Conservation (phyloP, 2,329 filamentous ascomycete species). For the Fusarium clavum region DNA sequence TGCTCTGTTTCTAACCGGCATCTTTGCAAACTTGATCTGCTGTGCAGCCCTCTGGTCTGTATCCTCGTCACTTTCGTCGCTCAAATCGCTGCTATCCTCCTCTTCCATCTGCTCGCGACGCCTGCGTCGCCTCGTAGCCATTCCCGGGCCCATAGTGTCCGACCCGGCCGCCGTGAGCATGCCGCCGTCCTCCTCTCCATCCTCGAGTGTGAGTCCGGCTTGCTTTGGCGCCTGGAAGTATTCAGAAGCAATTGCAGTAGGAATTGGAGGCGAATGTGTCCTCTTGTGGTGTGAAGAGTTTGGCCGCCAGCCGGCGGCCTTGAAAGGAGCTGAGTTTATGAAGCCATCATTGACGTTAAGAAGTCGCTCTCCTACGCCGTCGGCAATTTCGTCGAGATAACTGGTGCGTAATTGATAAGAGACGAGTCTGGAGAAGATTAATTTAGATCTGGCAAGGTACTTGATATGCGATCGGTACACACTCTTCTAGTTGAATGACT, state of each 20-base stretch:
- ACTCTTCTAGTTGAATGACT: constrained; percentile 56
- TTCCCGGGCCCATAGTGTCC: constrained; percentile 75
- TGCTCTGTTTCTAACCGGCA: constrained; percentile 87
- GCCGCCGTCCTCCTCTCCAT: constrained; percentile 78
- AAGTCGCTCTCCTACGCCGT: constrained; percentile 85
- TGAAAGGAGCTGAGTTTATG: constrained; percentile 83
- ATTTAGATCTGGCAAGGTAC: constrained; percentile 1
- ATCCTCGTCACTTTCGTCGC: constrained; percentile 86
- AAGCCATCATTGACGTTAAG: constrained; percentile 84
- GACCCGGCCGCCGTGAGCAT: constrained; percentile 76
- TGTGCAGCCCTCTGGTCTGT: constrained; percentile 80
- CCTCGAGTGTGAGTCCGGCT: constrained; percentile 72
- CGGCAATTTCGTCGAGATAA: constrained; percentile 82
- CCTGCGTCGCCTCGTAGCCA: constrained; percentile 73
- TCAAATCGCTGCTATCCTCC: constrained; percentile 86
- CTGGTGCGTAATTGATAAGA: constrained; percentile 84
- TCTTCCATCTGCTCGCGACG: constrained; percentile 82
- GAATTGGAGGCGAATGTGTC: constrained; percentile 87
- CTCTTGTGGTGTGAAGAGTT: constrained; percentile 82
- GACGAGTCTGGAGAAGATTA: constrained; percentile 70
- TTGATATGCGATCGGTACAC: constrained; percentile 18
- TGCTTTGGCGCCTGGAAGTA: constrained; percentile 81
- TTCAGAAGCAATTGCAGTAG: constrained; percentile 82
- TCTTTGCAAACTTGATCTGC: constrained; percentile 95
- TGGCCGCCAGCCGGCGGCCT: constrained; percentile 82